Conservation (phyloP, 768 basidiomycete genomes). For the Gloeophyllum trabeum region DNA sequence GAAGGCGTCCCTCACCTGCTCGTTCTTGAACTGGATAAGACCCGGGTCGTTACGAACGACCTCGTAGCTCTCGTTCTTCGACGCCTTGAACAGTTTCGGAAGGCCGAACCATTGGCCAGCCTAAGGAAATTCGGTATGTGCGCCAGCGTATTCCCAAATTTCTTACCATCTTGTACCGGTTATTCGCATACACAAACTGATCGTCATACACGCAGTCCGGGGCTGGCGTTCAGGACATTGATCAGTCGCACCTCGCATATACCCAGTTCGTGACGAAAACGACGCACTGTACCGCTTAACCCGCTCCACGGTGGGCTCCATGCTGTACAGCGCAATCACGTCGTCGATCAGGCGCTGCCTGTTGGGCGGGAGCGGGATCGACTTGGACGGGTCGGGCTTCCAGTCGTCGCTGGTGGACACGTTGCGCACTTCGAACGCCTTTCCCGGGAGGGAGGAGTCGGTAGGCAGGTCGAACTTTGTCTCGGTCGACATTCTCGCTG, state of each 20-base stretch:
- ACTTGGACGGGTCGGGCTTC: constrained; percentile 23
- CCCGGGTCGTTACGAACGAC: constrained; percentile 23
- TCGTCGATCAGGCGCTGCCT: constrained; percentile 28
- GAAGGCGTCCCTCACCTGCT: constrained; percentile 17
- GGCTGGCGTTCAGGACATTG: no score
- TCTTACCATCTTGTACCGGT: constrained; percentile 27
- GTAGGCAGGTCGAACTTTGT: no score
- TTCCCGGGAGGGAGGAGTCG: no score
- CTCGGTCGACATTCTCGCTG: no score
- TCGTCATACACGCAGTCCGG: constrained; percentile 19
- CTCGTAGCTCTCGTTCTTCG: constrained; percentile 24
- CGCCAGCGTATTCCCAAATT: background rate
- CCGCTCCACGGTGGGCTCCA: constrained; percentile 24
- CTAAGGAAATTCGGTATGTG: constrained; percentile 1
- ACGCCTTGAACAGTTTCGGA: constrained; percentile 25
- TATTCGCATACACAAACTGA: constrained; percentile 30
- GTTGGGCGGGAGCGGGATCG: constrained; percentile 23
- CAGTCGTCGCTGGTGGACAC: constrained; percentile 19
- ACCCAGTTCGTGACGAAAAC: background rate
- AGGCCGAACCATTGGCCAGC: constrained; percentile 29
- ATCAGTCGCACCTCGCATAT: background rate
- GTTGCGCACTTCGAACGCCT: constrained; percentile 26
- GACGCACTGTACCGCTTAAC: constrained; percentile 23
- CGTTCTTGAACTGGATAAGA: constrained; percentile 31
- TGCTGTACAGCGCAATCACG: constrained; percentile 27